These are phyloP conservation scores for Puccinellia tenuiflora DNA, from an alignment of 176 grass and related monocot genomes.

Conservation along the genomic window DNA sequence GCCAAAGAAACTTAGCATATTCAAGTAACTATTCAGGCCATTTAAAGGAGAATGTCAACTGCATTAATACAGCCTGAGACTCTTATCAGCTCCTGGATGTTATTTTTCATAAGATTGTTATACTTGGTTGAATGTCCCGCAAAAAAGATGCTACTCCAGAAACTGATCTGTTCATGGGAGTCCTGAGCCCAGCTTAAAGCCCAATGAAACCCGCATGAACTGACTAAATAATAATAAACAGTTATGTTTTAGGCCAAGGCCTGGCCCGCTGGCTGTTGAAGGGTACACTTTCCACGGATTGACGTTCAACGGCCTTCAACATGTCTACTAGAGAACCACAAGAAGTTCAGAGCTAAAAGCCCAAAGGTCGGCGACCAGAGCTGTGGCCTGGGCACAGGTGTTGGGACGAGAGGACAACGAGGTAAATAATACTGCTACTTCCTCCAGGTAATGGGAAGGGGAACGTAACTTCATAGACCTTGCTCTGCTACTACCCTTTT, in stretches of 20 bases:
- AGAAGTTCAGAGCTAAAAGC: neutral
- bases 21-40: neutral
- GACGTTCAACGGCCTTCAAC: neutral
- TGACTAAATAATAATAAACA: neutral
- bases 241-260: neutral
- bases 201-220: neutral
- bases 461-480: neutral
- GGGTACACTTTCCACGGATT: neutral
- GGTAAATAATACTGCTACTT: neutral
- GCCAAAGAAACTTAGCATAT: neutral
- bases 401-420: neutral
- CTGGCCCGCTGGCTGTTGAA: neutral
- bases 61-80: neutral
- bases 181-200: neutral
- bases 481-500: neutral
- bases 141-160: neutral
- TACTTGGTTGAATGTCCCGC: neutral
- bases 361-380: neutral
- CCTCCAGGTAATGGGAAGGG: neutral
- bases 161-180: neutral
- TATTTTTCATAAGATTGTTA: neutral
- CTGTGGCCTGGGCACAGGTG: neutral
- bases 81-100: neutral
- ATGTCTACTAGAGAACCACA: neutral
- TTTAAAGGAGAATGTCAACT: neutral